Base-by-base conservation (phyloP, 768 basidiomycete genomes). In the Boletellus ananiceps region DNA sequence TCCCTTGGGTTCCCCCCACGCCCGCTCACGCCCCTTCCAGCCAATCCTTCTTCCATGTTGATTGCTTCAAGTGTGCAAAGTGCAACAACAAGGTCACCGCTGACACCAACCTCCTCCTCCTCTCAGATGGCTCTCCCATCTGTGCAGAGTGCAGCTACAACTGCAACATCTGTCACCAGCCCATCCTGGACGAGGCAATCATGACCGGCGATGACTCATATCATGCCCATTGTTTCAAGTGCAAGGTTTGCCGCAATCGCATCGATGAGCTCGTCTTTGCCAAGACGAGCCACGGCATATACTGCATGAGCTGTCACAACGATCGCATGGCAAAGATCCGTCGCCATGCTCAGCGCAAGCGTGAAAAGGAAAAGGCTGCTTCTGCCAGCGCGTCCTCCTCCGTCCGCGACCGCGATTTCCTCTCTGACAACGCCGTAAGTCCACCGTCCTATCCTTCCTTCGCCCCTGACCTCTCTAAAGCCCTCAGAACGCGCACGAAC, bases 121-220 rank as follows among this genome's bases (percentile, higher is more conserved):
- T 99, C 44, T 94, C 93, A 29, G 95, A 99, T 69, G 96, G 96
- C 19, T 91, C 88, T n/a, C 96, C 96, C 34, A 93, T 99, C 43
- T 94, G 90, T 63, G 83, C 88, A 37, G 84, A 88, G 60, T 95
- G 93, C 74, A 92, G 92, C 4, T 95, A 95, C 73, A 85, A 85
- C 60, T 99, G 96, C 77, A 95, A 87, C 63, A 86, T 97, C 49
- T 99, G 96, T 72, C 84, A 84, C 40, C 82, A 83, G 49, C 90
- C 93, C 39, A 99, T 99, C 56, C 85, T 94, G 48, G 94, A 99
- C 72, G 96, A 99, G 64, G 96, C 96, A 9, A 97, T 98, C 68
- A 97, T 99, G 91, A 95, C 96, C 7, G 96, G 93, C 52, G 93
- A 99, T 69, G 96, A 98, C 65, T 92, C 93, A 0, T 99, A 98